Conservation (phyloP, 2,329 filamentous ascomycete genomes). For the Trichoderma harzianum region DNA sequence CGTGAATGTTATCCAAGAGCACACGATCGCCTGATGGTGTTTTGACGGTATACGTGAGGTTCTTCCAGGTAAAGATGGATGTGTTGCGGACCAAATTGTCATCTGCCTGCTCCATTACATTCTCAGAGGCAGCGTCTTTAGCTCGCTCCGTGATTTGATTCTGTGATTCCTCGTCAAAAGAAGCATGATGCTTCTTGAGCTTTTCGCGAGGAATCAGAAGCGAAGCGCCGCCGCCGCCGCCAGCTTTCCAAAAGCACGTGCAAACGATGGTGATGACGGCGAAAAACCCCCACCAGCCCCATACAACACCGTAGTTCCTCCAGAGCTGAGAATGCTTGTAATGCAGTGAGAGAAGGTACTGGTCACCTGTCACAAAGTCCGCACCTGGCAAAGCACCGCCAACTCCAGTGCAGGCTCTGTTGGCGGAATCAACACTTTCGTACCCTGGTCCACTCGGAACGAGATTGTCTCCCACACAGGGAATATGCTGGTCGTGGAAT, state of each 20-base stretch:
- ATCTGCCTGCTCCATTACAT: neutral
- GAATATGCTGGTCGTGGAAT: neutral
- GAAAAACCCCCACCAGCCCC: neutral
- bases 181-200: neutral
- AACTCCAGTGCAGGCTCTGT: neutral
- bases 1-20: slow-evolving; percentile 75
- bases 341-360: neutral
- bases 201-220: neutral
- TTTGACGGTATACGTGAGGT: slow-evolving; percentile 67
- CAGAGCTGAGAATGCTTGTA: neutral
- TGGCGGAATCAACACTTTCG: neutral
- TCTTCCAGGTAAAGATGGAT: slow-evolving; percentile 65
- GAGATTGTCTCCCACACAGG: neutral
- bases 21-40: slow-evolving; percentile 59
- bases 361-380: neutral
- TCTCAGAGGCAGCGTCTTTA: neutral
- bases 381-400: neutral
- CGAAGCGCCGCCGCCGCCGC: neutral
- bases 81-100: neutral
- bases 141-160: neutral
- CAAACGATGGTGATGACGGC: neutral
- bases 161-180: neutral
- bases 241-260: neutral
- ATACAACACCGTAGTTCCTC: neutral
- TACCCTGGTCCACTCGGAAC: neutral